These are phyloP conservation scores for Macrolepiota fuliginosa DNA, from an alignment of 768 basidiomycete species.

Conservation along the genomic window DNA sequence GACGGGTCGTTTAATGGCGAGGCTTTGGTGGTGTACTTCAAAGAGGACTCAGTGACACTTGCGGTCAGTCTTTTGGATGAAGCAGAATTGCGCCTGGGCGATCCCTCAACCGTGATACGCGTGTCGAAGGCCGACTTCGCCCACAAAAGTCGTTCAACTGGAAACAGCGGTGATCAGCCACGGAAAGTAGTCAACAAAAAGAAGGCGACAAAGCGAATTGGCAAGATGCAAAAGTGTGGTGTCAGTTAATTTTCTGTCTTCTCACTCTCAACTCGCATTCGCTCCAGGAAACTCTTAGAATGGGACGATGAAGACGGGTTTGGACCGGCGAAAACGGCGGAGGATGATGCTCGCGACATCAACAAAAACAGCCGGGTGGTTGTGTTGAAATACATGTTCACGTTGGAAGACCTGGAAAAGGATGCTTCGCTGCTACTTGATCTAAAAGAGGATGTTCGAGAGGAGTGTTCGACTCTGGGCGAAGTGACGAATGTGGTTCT, in stretches of 20 bases:
- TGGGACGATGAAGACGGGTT: slow-evolving; percentile 96
- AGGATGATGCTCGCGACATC: slow-evolving; percentile 41
- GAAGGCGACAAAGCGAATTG: slow-evolving; percentile 69
- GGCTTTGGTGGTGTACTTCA: slow-evolving; percentile 94
- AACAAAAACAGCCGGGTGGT: slow-evolving; percentile 76
- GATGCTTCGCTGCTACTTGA: slow-evolving; percentile 86
- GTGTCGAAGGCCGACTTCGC: slow-evolving; percentile 77
- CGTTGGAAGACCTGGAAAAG: slow-evolving; percentile 77
- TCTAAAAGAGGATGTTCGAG: slow-evolving; percentile 94
- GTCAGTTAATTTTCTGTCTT: slow-evolving; percentile 13
- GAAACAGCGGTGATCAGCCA: slow-evolving; percentile 42
- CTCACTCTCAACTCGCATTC: background rate
- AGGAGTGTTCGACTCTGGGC: slow-evolving; percentile 86
- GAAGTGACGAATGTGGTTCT: slow-evolving; percentile 95
- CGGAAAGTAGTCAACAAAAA: slow-evolving; percentile 75
- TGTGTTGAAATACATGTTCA: slow-evolving; percentile 95
- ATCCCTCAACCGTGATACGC: slow-evolving; percentile 66
- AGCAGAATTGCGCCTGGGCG: slow-evolving; percentile 84
- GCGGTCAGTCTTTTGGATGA: slow-evolving; percentile 88
- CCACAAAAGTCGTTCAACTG: slow-evolving; percentile 55
- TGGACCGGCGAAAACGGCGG: slow-evolving; percentile 63
- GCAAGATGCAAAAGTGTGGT: slow-evolving; percentile 83
- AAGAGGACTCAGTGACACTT: slow-evolving; percentile 89
- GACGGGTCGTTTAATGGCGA: slow-evolving; percentile 91
- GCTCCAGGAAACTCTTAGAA: slow-evolving; percentile 78